Evolutionary conservation across 1,139 yeast genomes (phyloP).

Genomic region (Ashbya aceris): DNA sequence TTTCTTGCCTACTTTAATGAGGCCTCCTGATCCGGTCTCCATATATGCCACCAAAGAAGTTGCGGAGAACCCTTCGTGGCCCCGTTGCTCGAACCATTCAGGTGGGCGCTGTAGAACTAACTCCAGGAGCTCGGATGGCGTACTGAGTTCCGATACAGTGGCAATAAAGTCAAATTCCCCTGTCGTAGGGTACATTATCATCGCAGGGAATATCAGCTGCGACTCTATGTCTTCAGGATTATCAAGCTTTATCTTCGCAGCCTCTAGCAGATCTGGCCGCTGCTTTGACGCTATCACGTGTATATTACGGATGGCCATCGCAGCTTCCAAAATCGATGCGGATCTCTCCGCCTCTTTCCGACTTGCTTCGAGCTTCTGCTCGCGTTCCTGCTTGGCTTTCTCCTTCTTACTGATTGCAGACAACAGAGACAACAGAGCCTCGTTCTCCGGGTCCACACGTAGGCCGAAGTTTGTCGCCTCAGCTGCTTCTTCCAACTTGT

Average conservation of each 20-base stretch:
- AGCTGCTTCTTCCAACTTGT: conserved; percentile 61
- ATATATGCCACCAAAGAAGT: conserved; percentile 62
- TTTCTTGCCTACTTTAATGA: conserved; percentile 78
- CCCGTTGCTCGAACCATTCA: conserved; percentile 61
- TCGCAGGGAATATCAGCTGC: conserved; percentile 69
- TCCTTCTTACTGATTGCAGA: conserved; percentile 31
- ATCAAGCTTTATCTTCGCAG: conserved; percentile 43
- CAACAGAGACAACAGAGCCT: conserved; percentile 40
- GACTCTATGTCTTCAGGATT: conserved; percentile 68
- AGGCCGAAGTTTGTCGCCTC: conserved; percentile 59
- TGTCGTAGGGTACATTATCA: conserved; percentile 73
- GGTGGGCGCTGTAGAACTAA: conserved; percentile 55
- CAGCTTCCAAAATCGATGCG: conserved; percentile 37
- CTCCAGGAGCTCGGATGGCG: conserved; percentile 51
- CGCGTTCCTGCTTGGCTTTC: conserved; percentile 30
- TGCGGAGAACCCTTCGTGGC: conserved; percentile 49
- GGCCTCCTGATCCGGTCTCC: conserved; percentile 79
- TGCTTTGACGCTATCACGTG: conserved; percentile 39
- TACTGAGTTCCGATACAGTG: conserved; percentile 59
- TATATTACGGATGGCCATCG: conserved; percentile 48
- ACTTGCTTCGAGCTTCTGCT: conserved; percentile 8
- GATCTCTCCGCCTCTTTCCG: conserved; percentile 19
- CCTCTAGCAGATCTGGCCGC: conserved; percentile 36
- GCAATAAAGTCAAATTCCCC: conserved; percentile 79
- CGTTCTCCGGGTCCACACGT: conserved; percentile 49